phyloP scores from a whole-genome alignment of 2,329 filamentous ascomycete species.

The Beauveria australis region DNA sequence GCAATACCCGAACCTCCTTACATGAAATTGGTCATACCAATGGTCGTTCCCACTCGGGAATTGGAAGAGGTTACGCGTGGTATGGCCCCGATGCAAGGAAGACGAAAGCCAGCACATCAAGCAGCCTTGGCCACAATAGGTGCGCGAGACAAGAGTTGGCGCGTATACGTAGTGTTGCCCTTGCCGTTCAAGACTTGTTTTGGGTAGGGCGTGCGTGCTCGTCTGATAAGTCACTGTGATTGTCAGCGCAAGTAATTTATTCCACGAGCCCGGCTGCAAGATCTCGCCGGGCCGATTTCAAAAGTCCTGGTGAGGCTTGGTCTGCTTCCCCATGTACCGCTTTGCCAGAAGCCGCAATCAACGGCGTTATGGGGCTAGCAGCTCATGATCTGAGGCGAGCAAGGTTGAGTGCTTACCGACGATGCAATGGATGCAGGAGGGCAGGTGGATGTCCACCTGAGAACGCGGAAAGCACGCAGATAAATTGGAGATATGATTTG shows the following conservation, averaged over 20 bases:
- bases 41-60: neutral
- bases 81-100: neutral
- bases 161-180: neutral
- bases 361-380: neutral
- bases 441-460: neutral
- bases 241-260: slow-evolving; percentile 1
- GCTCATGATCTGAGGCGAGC: neutral
- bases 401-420: neutral
- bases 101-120: neutral
- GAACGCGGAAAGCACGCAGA: neutral
- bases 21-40: neutral
- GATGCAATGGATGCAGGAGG: neutral
- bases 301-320: neutral
- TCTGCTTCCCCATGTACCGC: neutral
- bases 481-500: slow-evolving; percentile 1
- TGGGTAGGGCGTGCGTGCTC: neutral
- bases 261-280: neutral
- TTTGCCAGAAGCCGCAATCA: neutral
- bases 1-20: neutral
- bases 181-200: no score
- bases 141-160: neutral
- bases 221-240: neutral
- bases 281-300: neutral
- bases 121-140: neutral
- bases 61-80: neutral